Conservation (phyloP, 2,329 filamentous ascomycete genomes). For the Geoglossum cookeanum region DNA sequence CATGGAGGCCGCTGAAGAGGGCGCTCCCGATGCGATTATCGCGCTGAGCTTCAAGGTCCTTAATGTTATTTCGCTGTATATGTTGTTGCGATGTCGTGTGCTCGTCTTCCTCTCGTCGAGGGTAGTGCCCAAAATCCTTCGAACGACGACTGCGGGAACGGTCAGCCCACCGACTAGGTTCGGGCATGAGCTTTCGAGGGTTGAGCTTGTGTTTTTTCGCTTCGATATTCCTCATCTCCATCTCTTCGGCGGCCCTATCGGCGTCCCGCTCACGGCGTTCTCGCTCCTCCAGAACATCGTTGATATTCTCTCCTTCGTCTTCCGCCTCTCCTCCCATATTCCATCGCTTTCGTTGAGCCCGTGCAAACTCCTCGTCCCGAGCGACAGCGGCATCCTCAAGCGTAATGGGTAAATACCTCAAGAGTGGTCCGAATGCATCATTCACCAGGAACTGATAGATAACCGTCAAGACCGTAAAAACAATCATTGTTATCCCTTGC, state of each 20-base stretch:
- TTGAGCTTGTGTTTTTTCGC: slow-evolving; percentile 7
- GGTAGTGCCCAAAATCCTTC: slow-evolving; percentile 19
- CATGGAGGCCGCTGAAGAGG: slow-evolving; percentile 70
- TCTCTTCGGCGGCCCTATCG: slow-evolving; percentile 26
- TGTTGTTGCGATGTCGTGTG: slow-evolving; percentile 16
- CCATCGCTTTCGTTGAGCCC: slow-evolving; percentile 53
- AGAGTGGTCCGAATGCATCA: slow-evolving; percentile 62
- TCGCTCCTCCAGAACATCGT: slow-evolving; percentile 26
- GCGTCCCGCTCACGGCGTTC: slow-evolving; percentile 22
- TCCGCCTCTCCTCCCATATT: slow-evolving; percentile 36
- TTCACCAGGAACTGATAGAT: slow-evolving; percentile 70
- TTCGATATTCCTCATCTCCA: slow-evolving; percentile 22
- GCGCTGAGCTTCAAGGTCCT: slow-evolving; percentile 53
- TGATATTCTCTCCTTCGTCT: slow-evolving; percentile 25
- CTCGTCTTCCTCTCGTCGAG: slow-evolving; percentile 13
- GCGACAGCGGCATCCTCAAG: slow-evolving; percentile 86
- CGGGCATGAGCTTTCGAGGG: slow-evolving; percentile 14
- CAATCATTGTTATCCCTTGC: slow-evolving; percentile 73
- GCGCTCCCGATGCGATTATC: slow-evolving; percentile 50
- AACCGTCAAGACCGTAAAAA: slow-evolving; percentile 49
- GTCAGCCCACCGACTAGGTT: slow-evolving; percentile 22
- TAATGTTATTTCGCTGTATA: slow-evolving; percentile 19
- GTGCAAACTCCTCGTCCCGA: slow-evolving; percentile 76
- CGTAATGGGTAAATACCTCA: slow-evolving; percentile 81
- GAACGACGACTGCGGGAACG: slow-evolving; percentile 22